These are phyloP conservation scores for Pseudocercospora pini-densiflorae DNA, from an alignment of 2,329 filamentous ascomycete genomes.

Conservation along the genomic window DNA sequence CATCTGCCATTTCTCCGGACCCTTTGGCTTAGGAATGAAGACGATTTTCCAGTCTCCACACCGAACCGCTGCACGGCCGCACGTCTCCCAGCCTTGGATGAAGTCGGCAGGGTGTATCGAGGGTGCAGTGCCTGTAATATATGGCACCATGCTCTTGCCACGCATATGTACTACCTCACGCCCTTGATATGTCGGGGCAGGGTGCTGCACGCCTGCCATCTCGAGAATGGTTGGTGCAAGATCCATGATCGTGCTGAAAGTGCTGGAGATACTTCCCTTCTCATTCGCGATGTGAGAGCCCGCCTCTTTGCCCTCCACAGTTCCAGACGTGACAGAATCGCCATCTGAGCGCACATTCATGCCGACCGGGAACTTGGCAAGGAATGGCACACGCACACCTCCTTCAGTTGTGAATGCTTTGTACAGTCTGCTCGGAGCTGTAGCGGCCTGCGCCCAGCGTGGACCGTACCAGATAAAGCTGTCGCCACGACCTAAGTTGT, in stretches of 20 bases:
- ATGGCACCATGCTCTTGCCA: constrained; percentile 53
- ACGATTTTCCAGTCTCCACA: constrained; percentile 63
- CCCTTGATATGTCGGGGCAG: constrained; percentile 57
- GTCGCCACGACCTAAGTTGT: constrained; percentile 62
- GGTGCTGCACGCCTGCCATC: constrained; percentile 56
- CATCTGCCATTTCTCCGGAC: constrained; percentile 61
- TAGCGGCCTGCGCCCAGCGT: constrained; percentile 60
- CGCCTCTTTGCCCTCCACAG: constrained; percentile 48
- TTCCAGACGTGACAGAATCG: constrained; percentile 47
- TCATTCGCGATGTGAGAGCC: constrained; percentile 27
- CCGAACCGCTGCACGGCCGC: constrained; percentile 59
- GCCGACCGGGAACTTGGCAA: constrained; percentile 46
- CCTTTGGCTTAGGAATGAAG: constrained; percentile 61
- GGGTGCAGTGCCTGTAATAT: constrained; percentile 42
- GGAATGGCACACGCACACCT: constrained; percentile 59
- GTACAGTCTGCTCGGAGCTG: constrained; percentile 55
- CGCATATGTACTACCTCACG: constrained; percentile 58
- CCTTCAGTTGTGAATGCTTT: constrained; percentile 54
- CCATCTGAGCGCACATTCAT: constrained; percentile 23
- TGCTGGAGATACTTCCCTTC: constrained; percentile 50
- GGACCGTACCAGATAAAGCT: constrained; percentile 66
- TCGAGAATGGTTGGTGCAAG: constrained; percentile 51
- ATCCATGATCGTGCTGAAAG: constrained; percentile 55
- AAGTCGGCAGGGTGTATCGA: constrained; percentile 57
- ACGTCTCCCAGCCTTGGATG: constrained; percentile 62